A percentile compares a stretch with the other conserved stretches of the same genome.
Conservation (phyloP, 805 yeast genomes). For the Metschnikowia baotianmanensis region DNA sequence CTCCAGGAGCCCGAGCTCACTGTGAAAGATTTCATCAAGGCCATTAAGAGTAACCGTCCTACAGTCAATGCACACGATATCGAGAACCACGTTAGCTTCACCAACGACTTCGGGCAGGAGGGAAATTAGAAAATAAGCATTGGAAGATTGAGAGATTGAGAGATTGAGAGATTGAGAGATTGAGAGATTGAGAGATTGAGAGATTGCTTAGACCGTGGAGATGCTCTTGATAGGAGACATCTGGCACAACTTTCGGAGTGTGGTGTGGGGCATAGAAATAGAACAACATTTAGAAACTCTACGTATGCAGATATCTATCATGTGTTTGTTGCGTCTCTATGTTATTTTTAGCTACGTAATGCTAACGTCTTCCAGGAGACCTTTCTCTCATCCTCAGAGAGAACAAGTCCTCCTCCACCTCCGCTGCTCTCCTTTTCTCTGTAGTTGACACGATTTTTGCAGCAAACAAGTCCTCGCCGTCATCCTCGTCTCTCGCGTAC, state of each 20-base stretch:
- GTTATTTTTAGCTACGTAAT: too few relatives aligned
- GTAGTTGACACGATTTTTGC: slow-evolving; percentile 13
- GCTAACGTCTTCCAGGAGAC: slow-evolving; percentile 12
- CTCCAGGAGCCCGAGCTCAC: slow-evolving; percentile 86
- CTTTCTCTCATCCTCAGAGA: slow-evolving; percentile 29
- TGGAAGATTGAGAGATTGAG: not conserved
- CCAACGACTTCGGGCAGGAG: slow-evolving; percentile 95
- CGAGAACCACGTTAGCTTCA: slow-evolving; percentile 78
- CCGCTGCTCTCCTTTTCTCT: slow-evolving; percentile 11
- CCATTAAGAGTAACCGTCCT: slow-evolving; percentile 87
- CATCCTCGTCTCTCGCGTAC: slow-evolving; percentile 16
- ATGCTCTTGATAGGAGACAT: too few relatives aligned
- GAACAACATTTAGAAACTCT: too few relatives aligned
- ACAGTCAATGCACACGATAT: slow-evolving; percentile 89
- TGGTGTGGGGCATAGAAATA: too few relatives aligned
- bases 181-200: not conserved
- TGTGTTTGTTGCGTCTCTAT: too few relatives aligned
- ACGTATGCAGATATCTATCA: too few relatives aligned
- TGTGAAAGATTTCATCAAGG: slow-evolving; percentile 88
- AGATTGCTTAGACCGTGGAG: too few relatives aligned
- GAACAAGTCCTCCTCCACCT: slow-evolving; percentile 35
- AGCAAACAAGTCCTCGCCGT: slow-evolving; percentile 27
- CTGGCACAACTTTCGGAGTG: too few relatives aligned
- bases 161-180: not conserved
- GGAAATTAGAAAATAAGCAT: slow-evolving; percentile 54